Percentiles rank a stretch among this genome's conserved stretches.
Evolutionary conservation across 129 eudicot species (phyloP).

Genomic region (Logfia minima): DNA sequence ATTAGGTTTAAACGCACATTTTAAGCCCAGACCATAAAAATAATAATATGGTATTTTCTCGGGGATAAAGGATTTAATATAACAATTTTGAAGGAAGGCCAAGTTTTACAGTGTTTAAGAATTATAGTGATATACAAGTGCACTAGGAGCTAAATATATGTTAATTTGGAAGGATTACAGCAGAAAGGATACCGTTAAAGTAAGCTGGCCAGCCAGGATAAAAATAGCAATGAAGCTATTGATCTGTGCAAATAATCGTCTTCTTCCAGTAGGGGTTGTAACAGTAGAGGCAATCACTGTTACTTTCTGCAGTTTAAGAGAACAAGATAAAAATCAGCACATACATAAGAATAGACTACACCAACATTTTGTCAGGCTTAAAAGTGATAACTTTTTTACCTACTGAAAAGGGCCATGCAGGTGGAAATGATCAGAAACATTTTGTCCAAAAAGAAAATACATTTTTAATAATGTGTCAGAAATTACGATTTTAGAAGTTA

Average conservation of each 20-base stretch:
- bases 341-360: not conserved
- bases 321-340: conserved; percentile 20
- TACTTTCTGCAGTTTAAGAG: conserved; percentile 66
- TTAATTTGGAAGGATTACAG: conserved; percentile 11
- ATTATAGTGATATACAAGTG: not conserved
- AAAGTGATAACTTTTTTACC: not conserved
- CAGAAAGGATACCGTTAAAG: conserved; percentile 68
- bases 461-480: not conserved
- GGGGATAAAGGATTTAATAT: not conserved
- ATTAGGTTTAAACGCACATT: not conserved
- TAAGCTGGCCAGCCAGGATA: conserved; percentile 90
- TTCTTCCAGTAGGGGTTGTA: conserved; percentile 69
- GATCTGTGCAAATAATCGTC: conserved; percentile 88
- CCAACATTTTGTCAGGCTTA: not conserved
- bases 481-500: not conserved
- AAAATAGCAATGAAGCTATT: conserved; percentile 92
- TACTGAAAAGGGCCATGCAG: not conserved
- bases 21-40: not conserved
- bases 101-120: not conserved
- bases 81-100: not conserved
- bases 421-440: not conserved
- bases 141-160: conserved; percentile 14
- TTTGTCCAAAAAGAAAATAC: not conserved
- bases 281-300: conserved; percentile 76
- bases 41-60: too few species aligned